Evolutionary conservation across 2,329 filamentous ascomycete genomes (phyloP), one percentile per base, ranked within the genome.

Genomic region (Cladophialophora psammophila): DNA sequence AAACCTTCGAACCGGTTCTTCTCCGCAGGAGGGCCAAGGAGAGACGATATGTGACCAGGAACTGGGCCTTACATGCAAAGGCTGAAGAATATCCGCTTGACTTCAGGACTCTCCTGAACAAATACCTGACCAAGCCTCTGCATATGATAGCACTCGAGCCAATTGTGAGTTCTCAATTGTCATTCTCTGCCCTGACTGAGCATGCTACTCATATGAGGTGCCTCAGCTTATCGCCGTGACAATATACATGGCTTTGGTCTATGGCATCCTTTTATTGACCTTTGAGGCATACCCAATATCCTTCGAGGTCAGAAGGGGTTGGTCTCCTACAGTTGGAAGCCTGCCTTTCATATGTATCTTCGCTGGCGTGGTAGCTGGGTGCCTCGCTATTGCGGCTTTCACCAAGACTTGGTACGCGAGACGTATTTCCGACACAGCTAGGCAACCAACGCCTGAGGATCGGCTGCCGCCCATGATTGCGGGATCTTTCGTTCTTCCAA

Each of bases 211-310:
- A n/a, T 26, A 26, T 26, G 26, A 3, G 26, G 26, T 26, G 26
- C 26, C 26, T 26, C 26, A 26, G 26, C 26, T 26, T 85, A 86
- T 70, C 79, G 10, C 2, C 40, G n/a, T 42, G 40, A 31, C 52
- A 54, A 31, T 31, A 26, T 54, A 31, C 13, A 15, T 85, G 62
- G 79, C 83, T 1, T 80, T 86, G 63, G 78, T 81, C 5, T 85
- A 85, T 63, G 81, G 83, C 15, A 81, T 83, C 10, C 76, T 85
- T 34, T 86, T 68, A 63, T 73, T 58, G 45, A 61, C 18, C 31
- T 57, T 56, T 50, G 80, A 80, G 35, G 83, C 83, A 3, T 85
- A 82, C 69, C 83, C 83, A 0, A 83, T 85, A 34, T 79, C 85
- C 1, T 85, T 80, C 60, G 75, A 81, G 70, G 72, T 74, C 12